Percentiles rank a stretch among this genome's conserved stretches.
Conservation (phyloP, 78 protist species). For the Creolimax fragrantissima region DNA sequence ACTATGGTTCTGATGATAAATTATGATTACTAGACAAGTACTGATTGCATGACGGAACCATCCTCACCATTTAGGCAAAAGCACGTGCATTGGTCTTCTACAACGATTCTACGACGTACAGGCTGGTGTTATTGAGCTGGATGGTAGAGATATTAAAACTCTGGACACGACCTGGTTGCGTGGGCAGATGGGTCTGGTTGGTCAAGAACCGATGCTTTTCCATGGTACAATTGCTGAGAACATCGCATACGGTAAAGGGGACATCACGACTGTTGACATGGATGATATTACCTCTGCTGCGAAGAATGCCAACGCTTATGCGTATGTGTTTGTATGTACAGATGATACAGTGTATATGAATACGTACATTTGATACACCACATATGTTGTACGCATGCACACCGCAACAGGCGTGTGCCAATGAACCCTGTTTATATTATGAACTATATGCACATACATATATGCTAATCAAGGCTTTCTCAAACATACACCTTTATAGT, state of each 20-base stretch:
- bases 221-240: constrained; percentile 66
- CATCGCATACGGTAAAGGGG: constrained; percentile 64
- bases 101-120: constrained; percentile 41
- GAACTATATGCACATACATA: no score
- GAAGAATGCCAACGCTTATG: constrained; percentile 61
- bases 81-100: background rate
- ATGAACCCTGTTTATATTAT: no score
- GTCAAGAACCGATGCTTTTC: constrained; percentile 79
- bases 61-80: constrained; percentile 34
- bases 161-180: constrained; percentile 28
- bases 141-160: constrained; percentile 8
- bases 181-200: constrained; percentile 31
- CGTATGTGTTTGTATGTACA: background rate
- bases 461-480: no score
- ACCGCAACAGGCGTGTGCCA: no score
- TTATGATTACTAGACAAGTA: no score
- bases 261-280: background rate
- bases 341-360: no score
- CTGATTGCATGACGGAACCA: no score
- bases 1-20: no score
- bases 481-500: constrained; percentile 73
- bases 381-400: no score
- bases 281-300: constrained; percentile 47
- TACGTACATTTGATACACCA: no score
- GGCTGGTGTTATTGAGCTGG: background rate